A percentile compares a stretch with the other conserved stretches of the same genome.
phyloP scores from a whole-genome alignment of 331 rosid species.

The Dryas integrifolia region DNA sequence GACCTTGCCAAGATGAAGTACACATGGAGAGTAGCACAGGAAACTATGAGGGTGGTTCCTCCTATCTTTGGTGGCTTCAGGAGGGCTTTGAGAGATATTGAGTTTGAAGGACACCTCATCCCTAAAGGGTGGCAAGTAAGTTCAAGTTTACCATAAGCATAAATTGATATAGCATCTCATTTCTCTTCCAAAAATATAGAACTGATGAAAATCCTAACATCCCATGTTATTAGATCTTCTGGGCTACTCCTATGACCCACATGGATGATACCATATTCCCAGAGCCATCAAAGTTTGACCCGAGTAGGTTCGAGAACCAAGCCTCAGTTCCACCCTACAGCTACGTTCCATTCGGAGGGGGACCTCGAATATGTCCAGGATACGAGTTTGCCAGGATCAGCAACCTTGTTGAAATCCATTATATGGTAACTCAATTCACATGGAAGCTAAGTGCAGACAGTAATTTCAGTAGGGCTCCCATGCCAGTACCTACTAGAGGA shows the following conservation, averaged over 20 bases:
- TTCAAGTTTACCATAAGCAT: slow-evolving; percentile 5
- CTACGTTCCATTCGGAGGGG: slow-evolving; percentile 57
- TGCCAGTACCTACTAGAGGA: slow-evolving; percentile 47
- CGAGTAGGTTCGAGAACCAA: slow-evolving; percentile 50
- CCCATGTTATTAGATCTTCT: slow-evolving; percentile 40
- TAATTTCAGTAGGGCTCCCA: slow-evolving; percentile 48
- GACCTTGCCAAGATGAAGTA: slow-evolving; percentile 70
- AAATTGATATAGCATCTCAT: neutral
- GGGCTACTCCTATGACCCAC: slow-evolving; percentile 52
- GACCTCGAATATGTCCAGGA: slow-evolving; percentile 61
- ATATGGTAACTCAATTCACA: slow-evolving; percentile 50
- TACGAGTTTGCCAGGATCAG: slow-evolving; percentile 55
- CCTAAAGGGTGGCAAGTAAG: slow-evolving; percentile 86
- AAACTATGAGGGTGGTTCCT: slow-evolving; percentile 56
- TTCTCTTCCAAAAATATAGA: neutral
- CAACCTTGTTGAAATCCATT: slow-evolving; percentile 51
- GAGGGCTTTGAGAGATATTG: slow-evolving; percentile 47
- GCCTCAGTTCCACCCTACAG: slow-evolving; percentile 49
- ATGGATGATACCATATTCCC: slow-evolving; percentile 51
- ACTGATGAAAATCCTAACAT: neutral
- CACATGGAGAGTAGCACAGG: slow-evolving; percentile 69
- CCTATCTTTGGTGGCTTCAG: slow-evolving; percentile 63
- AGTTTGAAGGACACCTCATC: slow-evolving; percentile 51
- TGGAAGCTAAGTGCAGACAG: slow-evolving; percentile 59
- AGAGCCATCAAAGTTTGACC: slow-evolving; percentile 61